These are phyloP conservation scores for Spergularia azorica DNA, from an alignment of 179 eudicot species.

Conservation along the genomic window DNA sequence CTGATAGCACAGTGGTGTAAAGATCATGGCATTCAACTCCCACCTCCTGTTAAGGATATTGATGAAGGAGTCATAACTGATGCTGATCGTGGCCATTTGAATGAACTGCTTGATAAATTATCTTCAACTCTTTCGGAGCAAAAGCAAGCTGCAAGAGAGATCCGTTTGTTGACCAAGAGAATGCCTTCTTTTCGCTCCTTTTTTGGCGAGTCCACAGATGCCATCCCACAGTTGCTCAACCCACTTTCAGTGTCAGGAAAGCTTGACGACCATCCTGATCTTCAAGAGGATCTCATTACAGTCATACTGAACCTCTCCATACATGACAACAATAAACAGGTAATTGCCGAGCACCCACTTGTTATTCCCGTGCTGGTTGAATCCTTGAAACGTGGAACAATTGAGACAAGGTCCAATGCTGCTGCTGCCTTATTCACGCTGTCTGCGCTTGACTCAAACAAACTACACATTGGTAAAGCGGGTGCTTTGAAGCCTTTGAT, in stretches of 20 bases:
- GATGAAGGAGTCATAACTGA: slow-evolving; percentile 47
- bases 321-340: slow-evolving; percentile 72
- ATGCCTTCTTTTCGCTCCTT: slow-evolving; percentile 66
- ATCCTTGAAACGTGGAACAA: slow-evolving; percentile 56
- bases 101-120: slow-evolving; percentile 48
- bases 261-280: slow-evolving; percentile 45
- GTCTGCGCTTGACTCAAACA: slow-evolving; percentile 75
- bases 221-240: slow-evolving; percentile 50
- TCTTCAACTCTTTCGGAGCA: slow-evolving; percentile 56
- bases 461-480: slow-evolving; percentile 50
- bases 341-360: slow-evolving; percentile 57
- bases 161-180: slow-evolving; percentile 60
- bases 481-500: slow-evolving; percentile 62
- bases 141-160: slow-evolving; percentile 68
- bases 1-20: slow-evolving; percentile 74
- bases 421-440: slow-evolving; percentile 81
- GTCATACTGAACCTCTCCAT: slow-evolving; percentile 69
- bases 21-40: slow-evolving; percentile 47
- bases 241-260: slow-evolving; percentile 41
- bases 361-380: slow-evolving; percentile 60
- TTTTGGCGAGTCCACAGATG: slow-evolving; percentile 54
- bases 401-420: slow-evolving; percentile 67
- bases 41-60: slow-evolving; percentile 35
- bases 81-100: slow-evolving; percentile 49
- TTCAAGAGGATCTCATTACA: slow-evolving; percentile 78